A percentile compares a stretch with the other conserved stretches of the same genome.
Conservation (phyloP, 768 basidiomycete species). For the Phanerochaete sordida region DNA sequence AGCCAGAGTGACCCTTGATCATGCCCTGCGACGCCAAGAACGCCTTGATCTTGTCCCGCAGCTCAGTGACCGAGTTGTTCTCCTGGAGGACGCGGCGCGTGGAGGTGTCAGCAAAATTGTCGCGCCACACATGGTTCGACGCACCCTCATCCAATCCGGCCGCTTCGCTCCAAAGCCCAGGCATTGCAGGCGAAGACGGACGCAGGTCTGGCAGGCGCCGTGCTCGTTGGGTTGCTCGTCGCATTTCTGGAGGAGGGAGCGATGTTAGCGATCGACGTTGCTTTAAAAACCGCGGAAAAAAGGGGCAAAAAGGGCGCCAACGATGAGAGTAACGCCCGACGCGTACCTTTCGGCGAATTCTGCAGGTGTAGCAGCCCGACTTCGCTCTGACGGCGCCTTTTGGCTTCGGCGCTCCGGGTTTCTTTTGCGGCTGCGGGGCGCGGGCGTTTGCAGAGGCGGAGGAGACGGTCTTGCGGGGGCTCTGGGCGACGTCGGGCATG, state of each 20-base stretch:
- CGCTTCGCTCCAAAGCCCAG: conserved; percentile 84
- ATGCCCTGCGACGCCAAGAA: conserved; percentile 81
- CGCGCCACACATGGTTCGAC: conserved; percentile 24
- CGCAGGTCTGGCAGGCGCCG: conserved; percentile 71
- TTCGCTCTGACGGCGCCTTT: conserved; percentile 84
- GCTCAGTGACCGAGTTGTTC: conserved; percentile 58
- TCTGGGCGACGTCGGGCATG: conserved; percentile 32
- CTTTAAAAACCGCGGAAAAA: conserved; percentile 12
- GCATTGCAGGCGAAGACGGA: conserved; percentile 77
- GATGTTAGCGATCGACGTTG: conserved; percentile 16
- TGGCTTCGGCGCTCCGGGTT: conserved; percentile 58
- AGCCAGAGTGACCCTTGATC: conserved; percentile 85
- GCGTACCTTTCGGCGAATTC: conserved; percentile 78
- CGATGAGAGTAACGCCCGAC: conserved; percentile 10
- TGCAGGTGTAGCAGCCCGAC: conserved; percentile 87
- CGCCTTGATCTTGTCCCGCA: conserved; percentile 75
- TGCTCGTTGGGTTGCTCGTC: conserved; percentile 65
- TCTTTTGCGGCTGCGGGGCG: conserved; percentile 37
- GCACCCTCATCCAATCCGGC: conserved; percentile 80
- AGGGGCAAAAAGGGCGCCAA: conserved; percentile 11
- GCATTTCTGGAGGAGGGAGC: conserved; percentile 59
- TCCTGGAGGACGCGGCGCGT: conserved; percentile 41
- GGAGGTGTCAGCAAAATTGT: conserved; percentile 8
- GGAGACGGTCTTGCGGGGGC: conserved; percentile 29
- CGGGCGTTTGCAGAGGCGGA: conserved; percentile 27